phyloP scores from a whole-genome alignment of 805 yeast genomes.

The Metschnikowia chrysomelidarum region DNA sequence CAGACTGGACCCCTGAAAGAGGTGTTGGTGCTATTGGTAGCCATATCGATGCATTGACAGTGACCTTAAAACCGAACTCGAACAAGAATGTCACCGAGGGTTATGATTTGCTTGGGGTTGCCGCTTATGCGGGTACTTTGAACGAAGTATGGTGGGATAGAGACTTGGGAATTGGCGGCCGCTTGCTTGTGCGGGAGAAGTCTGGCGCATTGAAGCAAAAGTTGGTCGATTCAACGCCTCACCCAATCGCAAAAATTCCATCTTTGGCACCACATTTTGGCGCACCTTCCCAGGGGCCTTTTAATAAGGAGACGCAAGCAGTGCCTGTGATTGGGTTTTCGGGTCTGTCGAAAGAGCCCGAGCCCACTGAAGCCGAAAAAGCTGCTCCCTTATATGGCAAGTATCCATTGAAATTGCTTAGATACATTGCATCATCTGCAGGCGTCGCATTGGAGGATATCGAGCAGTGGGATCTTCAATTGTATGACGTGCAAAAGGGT shows the following conservation, averaged over 20 bases:
- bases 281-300: constrained; percentile 61
- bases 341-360: constrained; percentile 38
- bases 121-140: constrained; percentile 78
- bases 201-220: constrained; percentile 37
- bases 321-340: constrained; percentile 74
- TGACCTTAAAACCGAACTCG: constrained; percentile 70
- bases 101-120: constrained; percentile 75
- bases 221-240: constrained; percentile 58
- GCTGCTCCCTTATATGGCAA: constrained; percentile 63
- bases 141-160: constrained; percentile 75
- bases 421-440: constrained; percentile 65
- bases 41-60: constrained; percentile 74
- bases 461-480: constrained; percentile 69
- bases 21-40: constrained; percentile 72
- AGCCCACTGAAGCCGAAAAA: constrained; percentile 56
- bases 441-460: constrained; percentile 59
- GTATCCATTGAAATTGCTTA: constrained; percentile 64
- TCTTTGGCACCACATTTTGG: constrained; percentile 90
- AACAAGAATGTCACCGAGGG: constrained; percentile 63
- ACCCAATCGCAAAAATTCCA: constrained; percentile 78
- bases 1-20: constrained; percentile 57
- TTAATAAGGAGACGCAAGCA: constrained; percentile 72
- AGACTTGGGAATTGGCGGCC: constrained; percentile 83
- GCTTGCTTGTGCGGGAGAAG: constrained; percentile 51
- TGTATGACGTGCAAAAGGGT: constrained; percentile 81